A percentile compares a stretch with the other conserved stretches of the same genome.
These are phyloP conservation scores for Kluyveromyces marxianus DNA, from an alignment of 1,139 yeast genomes.

Conservation along the genomic window DNA sequence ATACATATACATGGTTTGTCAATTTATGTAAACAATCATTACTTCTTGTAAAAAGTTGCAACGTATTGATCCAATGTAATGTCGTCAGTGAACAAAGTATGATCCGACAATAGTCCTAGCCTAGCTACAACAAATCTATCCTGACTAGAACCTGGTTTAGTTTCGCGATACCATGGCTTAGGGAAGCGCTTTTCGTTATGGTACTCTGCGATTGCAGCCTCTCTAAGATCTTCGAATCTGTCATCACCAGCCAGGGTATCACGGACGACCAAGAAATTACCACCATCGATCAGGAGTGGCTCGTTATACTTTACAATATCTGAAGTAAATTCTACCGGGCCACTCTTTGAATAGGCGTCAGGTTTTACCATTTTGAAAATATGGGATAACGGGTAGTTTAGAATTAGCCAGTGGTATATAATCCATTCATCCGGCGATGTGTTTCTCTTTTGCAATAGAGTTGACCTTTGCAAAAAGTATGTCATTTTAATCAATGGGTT, in stretches of 20 bases:
- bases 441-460: constrained; percentile 11
- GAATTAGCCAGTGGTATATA: constrained; percentile 8
- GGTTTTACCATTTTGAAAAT: constrained; percentile 9
- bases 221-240: not conserved
- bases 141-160: constrained; percentile 11
- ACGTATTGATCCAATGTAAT: constrained; percentile 9
- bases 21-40: not conserved
- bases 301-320: constrained; percentile 7
- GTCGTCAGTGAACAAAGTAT: constrained; percentile 11
- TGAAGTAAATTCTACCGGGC: not conserved
- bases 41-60: not conserved
- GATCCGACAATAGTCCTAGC: constrained; percentile 6
- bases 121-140: constrained; percentile 14
- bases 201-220: not conserved
- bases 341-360: constrained; percentile 1
- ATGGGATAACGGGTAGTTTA: not conserved
- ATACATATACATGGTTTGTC: not conserved
- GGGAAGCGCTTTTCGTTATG: constrained; percentile 2
- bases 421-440: constrained; percentile 17
- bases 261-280: constrained; percentile 13
- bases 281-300: constrained; percentile 13
- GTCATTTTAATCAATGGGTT: constrained; percentile 7
- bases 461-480: constrained; percentile 13
- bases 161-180: constrained; percentile 10
- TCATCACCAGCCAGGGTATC: constrained; percentile 3